Base-by-base conservation (phyloP, 768 basidiomycete species). In the Xanthoconium purpureum region DNA sequence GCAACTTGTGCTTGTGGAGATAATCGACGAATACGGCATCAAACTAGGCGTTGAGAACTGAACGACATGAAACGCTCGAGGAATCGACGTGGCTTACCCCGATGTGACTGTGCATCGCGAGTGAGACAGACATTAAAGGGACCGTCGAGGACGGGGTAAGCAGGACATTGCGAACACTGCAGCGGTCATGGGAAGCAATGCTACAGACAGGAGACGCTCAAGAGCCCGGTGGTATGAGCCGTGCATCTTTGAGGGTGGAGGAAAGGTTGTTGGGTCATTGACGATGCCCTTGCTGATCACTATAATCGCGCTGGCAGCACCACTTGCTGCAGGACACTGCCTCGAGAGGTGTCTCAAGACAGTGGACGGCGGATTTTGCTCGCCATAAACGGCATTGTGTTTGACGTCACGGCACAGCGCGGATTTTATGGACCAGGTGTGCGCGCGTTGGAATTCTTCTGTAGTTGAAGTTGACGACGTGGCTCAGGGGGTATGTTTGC, bases 41-140 rank as follows among this genome's bases (percentile, higher is more conserved):
- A 60, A 94, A 93, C 89, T 94, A 18, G 17, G 33, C 30, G 24
- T 1, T 3, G 5, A 42, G 30, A 15, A 4, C 11, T 60, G 6
- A 58, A 24, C 24, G 24, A 50, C 12, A 12, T 24, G 10, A 3
- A 3, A 11, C 11, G 28, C 6, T 3, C 15, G 35, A 15, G 5
- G 29, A n/a, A n/a, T n/a, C 20, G 29, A 51, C 5, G 29, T 11
- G 48, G 15, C 85, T 40, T 65, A 92, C 95, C 52, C 95, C 96
- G 60, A 99, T 91, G 71, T 99, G 95, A 73, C 88, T 91, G 77
- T 98, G 97, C 71, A 98, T 85, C 61, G 98, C 82, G 66, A 99
- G 79, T 47, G 86, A 86, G 58, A 94, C 78, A 17, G 87, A 94
- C 52, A n/a, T n/a, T n/a, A n/a, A 98, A 82, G 48, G 98, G 66